A percentile compares a stretch with the other conserved stretches of the same genome.
Evolutionary conservation across 345 rosid species (phyloP).

Genomic region (Limnanthes douglasii): DNA sequence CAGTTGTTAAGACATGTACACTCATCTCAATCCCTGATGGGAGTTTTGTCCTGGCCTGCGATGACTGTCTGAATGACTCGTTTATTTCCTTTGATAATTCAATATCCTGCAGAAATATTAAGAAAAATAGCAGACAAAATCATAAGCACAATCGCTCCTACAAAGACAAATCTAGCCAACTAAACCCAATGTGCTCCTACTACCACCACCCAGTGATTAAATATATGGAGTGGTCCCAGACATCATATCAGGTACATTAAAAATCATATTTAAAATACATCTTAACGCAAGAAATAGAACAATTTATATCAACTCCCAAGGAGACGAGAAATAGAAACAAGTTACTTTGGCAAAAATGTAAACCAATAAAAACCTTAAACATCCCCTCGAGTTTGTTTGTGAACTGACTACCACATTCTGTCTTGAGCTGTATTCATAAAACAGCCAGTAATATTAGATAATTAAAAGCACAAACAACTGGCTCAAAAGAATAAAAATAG

Average conservation of each 20-base stretch:
- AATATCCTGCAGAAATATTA: constrained; percentile 50
- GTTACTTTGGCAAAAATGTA: too few relatives aligned
- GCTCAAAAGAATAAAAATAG: neutral
- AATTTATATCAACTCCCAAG: too few relatives aligned
- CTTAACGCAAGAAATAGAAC: too few relatives aligned
- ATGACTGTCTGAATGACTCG: constrained; percentile 91
- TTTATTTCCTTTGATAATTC: constrained; percentile 95
- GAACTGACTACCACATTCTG: constrained; percentile 97
- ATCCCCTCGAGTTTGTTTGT: constrained; percentile 98
- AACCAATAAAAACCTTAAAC: constrained; percentile 65
- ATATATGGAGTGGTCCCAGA: too few relatives aligned
- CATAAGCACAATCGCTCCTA: constrained; percentile 1
- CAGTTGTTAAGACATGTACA: constrained; percentile 93
- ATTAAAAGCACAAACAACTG: neutral
- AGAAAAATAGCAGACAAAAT: constrained; percentile 6
- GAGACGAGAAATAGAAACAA: too few relatives aligned
- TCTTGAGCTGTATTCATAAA: constrained; percentile 63
- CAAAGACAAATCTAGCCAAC: too few relatives aligned
- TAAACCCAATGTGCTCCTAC: too few relatives aligned
- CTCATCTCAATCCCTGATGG: constrained; percentile 98
- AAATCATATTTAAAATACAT: too few relatives aligned
- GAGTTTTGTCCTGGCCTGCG: constrained; percentile 91
- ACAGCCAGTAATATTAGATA: constrained; percentile 1
- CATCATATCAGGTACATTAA: too few relatives aligned
- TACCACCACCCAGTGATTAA: too few relatives aligned